Conservation (phyloP, 805 yeast species). For the Grigorovia humatica region DNA sequence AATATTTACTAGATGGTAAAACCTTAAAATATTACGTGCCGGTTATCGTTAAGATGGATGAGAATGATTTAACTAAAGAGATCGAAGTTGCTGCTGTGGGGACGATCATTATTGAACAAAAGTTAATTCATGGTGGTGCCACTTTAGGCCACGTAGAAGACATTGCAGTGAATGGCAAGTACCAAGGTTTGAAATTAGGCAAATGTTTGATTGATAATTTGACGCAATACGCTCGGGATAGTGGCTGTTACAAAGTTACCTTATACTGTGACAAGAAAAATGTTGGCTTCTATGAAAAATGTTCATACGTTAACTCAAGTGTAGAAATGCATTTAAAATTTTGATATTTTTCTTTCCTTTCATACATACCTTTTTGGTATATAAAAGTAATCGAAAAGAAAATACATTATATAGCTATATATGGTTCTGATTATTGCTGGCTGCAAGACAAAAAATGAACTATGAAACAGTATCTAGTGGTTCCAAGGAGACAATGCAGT, state of each 20-base stretch:
- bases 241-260: slow-evolving; percentile 80
- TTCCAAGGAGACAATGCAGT: slow-evolving; percentile 65
- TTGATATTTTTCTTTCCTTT: neutral
- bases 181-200: slow-evolving; percentile 83
- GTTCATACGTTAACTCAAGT: slow-evolving; percentile 63
- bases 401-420: neutral
- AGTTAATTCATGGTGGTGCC: slow-evolving; percentile 77
- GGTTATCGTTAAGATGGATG: slow-evolving; percentile 47
- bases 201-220: slow-evolving; percentile 51
- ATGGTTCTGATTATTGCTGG: neutral
- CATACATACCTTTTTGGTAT: neutral
- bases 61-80: slow-evolving; percentile 33
- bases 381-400: too few species aligned
- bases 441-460: neutral
- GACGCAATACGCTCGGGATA: slow-evolving; percentile 43
- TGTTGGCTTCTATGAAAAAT: slow-evolving; percentile 77
- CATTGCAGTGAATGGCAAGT: slow-evolving; percentile 62
- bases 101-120: slow-evolving; percentile 65
- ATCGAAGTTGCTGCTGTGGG: slow-evolving; percentile 69
- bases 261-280: slow-evolving; percentile 82
- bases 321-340: slow-evolving; percentile 45
- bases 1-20: slow-evolving; percentile 12
- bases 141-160: slow-evolving; percentile 92
- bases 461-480: slow-evolving; percentile 25
- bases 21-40: slow-evolving; percentile 48